These are phyloP conservation scores for Draba incana DNA, from an alignment of 345 rosid genomes.

Conservation along the genomic window DNA sequence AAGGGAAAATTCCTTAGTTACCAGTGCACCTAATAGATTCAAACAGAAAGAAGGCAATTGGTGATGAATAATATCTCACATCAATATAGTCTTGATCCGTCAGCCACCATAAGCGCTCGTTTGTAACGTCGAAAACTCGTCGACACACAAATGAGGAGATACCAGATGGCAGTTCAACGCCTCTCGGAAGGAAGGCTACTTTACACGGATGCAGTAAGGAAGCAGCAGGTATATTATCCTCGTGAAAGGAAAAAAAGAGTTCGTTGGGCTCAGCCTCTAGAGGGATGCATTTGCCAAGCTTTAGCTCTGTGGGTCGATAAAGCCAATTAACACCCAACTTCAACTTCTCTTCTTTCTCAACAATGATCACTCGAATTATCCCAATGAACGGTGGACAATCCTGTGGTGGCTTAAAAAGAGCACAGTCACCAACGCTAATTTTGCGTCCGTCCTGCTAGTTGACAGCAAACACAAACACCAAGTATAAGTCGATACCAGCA, in stretches of 20 bases:
- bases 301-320: conserved; percentile 78
- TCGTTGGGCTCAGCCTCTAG: conserved; percentile 93
- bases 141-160: conserved; percentile 81
- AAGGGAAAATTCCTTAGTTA: not conserved
- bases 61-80: conserved; percentile 54
- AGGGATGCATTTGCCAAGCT: conserved; percentile 81
- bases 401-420: conserved; percentile 79
- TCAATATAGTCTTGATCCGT: conserved; percentile 85
- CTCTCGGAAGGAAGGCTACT: conserved; percentile 89
- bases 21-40: not conserved
- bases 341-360: conserved; percentile 55
- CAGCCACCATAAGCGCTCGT: conserved; percentile 88
- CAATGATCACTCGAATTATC: conserved; percentile 58
- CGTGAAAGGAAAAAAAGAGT: conserved; percentile 87
- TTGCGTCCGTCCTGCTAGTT: conserved; percentile 71
- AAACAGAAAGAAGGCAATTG: not conserved
- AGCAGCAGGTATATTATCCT: conserved; percentile 90
- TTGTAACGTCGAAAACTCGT: conserved; percentile 77
- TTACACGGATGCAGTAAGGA: conserved; percentile 94
- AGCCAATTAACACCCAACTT: conserved; percentile 84
- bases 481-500: not conserved
- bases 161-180: conserved; percentile 75
- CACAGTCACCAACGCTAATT: conserved; percentile 88
- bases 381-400: conserved; percentile 96
- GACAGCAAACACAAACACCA: not conserved